These are phyloP conservation scores for Eurotiales sp. DNA, from an alignment of 2,329 filamentous ascomycete genomes.

Conservation along the genomic window DNA sequence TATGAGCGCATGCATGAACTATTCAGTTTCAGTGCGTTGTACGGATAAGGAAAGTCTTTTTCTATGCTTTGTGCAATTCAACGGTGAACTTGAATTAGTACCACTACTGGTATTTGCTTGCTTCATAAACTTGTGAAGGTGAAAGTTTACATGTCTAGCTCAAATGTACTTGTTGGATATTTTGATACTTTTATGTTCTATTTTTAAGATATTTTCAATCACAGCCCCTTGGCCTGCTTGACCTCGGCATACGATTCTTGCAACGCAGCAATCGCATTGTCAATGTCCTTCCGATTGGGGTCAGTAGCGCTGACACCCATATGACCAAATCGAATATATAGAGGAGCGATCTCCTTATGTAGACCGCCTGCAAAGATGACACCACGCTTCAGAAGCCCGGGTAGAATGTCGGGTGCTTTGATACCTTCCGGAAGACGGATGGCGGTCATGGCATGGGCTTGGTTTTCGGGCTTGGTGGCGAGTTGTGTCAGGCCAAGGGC, in stretches of 20 bases:
- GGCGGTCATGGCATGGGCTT: constrained; percentile 96
- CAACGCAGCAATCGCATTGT: constrained; percentile 75
- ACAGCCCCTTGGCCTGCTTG: constrained; percentile 56
- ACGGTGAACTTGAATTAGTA: too few species aligned
- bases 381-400: constrained; percentile 77
- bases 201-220: constrained; percentile 13
- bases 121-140: too few species aligned
- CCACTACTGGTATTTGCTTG: too few species aligned
- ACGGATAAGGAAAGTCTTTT: too few species aligned
- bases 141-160: too few species aligned
- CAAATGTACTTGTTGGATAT: neutral
- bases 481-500: constrained; percentile 84
- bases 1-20: too few species aligned
- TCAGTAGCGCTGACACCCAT: constrained; percentile 95
- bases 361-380: constrained; percentile 93
- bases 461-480: constrained; percentile 78
- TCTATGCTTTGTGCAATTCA: too few species aligned
- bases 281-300: constrained; percentile 72
- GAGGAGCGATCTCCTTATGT: constrained; percentile 90
- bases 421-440: constrained; percentile 89
- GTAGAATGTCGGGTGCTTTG: constrained; percentile 75
- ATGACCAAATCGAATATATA: constrained; percentile 94
- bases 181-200: neutral
- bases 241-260: constrained; percentile 71
- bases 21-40: too few species aligned